A percentile compares a stretch with the other conserved stretches of the same genome.
Conservation (phyloP, 2,329 filamentous ascomycete genomes). For the Microdochium nivale region DNA sequence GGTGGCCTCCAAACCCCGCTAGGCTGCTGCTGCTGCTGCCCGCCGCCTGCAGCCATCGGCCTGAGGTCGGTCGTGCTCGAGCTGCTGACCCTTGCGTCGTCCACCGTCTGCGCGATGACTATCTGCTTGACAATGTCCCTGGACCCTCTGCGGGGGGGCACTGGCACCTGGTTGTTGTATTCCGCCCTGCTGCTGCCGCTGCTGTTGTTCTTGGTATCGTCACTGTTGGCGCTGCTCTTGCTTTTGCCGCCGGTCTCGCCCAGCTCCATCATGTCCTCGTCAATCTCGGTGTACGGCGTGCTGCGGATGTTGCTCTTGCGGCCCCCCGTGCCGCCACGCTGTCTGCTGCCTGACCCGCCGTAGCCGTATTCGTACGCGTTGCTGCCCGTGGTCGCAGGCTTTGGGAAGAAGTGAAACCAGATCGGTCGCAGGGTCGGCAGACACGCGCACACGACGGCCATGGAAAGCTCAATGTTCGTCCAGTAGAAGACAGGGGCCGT, state of each 20-base stretch:
- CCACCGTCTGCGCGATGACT: conserved; percentile 4
- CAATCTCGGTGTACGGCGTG: conserved; percentile 4
- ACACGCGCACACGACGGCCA: conserved; percentile 10
- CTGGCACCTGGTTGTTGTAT: too few relatives aligned
- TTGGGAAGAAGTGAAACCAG: conserved; percentile 3
- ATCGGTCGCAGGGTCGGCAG: conserved; percentile 11
- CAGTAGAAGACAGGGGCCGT: conserved; percentile 15
- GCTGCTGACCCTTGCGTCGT: conserved; percentile 1
- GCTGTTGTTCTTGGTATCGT: background rate
- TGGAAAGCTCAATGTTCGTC: conserved; percentile 11
- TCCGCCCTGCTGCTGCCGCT: too few relatives aligned
- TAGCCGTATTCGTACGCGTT: conserved; percentile 5
- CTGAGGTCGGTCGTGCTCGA: conserved; percentile 5
- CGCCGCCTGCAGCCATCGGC: background rate
- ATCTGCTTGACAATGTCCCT: conserved; percentile 4
- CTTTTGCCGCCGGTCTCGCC: background rate
- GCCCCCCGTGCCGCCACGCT: background rate
- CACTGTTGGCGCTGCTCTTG: background rate
- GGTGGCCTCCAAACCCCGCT: too few relatives aligned
- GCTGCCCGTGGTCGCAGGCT: background rate
- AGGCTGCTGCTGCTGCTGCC: too few relatives aligned
- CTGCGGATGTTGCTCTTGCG: background rate
- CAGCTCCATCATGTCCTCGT: conserved; percentile 5
- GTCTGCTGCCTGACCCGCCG: background rate
- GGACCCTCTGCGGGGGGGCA: background rate